Evolutionary conservation across 495 filamentous ascomycete species (phyloP).

Genomic region (Bacidia gigantensis): DNA sequence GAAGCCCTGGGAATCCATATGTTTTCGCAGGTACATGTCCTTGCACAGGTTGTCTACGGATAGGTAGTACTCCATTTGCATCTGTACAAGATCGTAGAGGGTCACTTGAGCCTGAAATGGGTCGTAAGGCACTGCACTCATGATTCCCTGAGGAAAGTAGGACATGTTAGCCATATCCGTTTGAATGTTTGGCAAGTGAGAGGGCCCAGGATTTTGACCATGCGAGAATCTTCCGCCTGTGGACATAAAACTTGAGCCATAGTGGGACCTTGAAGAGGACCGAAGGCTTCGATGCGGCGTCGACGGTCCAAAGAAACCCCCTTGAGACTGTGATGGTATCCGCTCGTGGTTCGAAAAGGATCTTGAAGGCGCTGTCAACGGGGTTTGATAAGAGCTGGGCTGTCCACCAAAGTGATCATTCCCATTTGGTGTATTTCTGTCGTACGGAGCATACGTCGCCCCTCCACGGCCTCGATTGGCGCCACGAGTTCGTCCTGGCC

Average conservation of each 20-base stretch:
- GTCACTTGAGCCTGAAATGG: constrained; percentile 43
- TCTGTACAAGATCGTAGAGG: constrained; percentile 42
- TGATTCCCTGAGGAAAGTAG: constrained; percentile 39
- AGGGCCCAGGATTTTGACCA: constrained; percentile 17
- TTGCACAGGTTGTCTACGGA: constrained; percentile 94
- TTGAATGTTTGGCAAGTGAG: constrained; percentile 19
- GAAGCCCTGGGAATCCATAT: constrained; percentile 91
- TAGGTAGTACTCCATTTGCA: constrained; percentile 92
- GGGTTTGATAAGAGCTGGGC: constrained; percentile 28
- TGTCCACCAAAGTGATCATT: constrained; percentile 32
- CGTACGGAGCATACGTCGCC: constrained; percentile 29
- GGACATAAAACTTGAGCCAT: constrained; percentile 28
- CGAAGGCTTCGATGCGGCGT: constrained; percentile 23
- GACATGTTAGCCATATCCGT: constrained; percentile 28
- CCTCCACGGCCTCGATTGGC: constrained; percentile 40
- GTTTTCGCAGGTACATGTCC: constrained; percentile 72
- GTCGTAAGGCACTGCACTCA: constrained; percentile 51
- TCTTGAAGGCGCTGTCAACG: constrained; percentile 17
- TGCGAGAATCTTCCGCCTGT: constrained; percentile 22
- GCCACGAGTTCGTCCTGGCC: constrained; percentile 40
- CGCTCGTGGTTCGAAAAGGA: constrained; percentile 16
- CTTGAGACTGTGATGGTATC: constrained; percentile 17
- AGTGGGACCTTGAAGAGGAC: constrained; percentile 36
- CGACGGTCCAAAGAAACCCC: constrained; percentile 5
- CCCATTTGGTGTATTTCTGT: constrained; percentile 21